These are phyloP conservation scores for Entelexis paramagnoliae DNA, from an alignment of 1,139 yeast species.

Conservation along the genomic window DNA sequence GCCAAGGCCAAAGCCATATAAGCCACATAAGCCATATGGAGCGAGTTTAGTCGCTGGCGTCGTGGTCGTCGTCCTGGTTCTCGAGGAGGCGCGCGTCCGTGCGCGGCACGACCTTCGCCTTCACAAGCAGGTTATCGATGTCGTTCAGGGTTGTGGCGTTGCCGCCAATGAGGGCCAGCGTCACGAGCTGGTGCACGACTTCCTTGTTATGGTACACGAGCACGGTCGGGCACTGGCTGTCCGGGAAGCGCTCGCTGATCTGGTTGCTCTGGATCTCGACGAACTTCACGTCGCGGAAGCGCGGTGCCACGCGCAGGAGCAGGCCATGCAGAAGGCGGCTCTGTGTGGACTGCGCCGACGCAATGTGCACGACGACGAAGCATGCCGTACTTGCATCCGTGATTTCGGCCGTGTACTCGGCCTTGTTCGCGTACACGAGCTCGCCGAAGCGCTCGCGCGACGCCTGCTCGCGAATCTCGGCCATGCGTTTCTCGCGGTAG, in stretches of 20 bases:
- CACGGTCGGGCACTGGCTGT: conserved; percentile 79
- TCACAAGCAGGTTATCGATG: conserved; percentile 59
- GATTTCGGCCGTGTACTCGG: conserved; percentile 77
- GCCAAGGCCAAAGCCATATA: too few relatives aligned
- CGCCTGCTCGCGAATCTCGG: conserved; percentile 54
- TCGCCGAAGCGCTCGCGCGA: conserved; percentile 61
- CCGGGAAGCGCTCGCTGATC: conserved; percentile 88
- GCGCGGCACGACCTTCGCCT: conserved; percentile 50
- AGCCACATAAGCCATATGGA: too few relatives aligned
- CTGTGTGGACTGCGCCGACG: conserved; percentile 60
- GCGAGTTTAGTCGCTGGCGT: conserved; percentile 31
- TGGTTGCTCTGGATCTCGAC: conserved; percentile 82
- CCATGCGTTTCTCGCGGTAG: conserved; percentile 67
- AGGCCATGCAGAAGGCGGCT: conserved; percentile 57
- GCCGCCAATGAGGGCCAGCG: conserved; percentile 76
- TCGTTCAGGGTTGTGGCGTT: conserved; percentile 59
- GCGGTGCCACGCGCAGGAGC: conserved; percentile 35
- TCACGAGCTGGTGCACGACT: conserved; percentile 67
- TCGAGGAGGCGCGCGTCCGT: conserved; percentile 55
- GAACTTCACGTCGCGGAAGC: conserved; percentile 60
- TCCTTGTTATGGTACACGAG: conserved; percentile 67
- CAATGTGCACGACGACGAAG: conserved; percentile 63
- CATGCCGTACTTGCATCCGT: conserved; percentile 56
- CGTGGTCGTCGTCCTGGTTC: conserved; percentile 50
- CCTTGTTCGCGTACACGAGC: conserved; percentile 67